Evolutionary conservation across 129 eudicot genomes (phyloP), one percentile per base, ranked within the genome.

Genomic region (Tanacetum coccineum): DNA sequence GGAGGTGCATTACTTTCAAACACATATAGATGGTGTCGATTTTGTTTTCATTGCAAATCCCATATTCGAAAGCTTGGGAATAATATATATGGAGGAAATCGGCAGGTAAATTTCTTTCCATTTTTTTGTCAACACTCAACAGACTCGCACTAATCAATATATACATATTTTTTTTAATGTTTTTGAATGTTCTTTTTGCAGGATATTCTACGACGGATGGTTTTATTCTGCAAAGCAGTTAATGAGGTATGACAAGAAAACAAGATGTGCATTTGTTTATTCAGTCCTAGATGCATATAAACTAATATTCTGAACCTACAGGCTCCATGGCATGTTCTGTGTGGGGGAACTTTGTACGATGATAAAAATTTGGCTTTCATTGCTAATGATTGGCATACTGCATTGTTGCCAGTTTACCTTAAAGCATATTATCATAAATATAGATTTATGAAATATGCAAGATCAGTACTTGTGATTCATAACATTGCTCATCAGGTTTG

Each of bases 361-460:
- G 99, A 94, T 74, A 95, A 95, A 76, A 94, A 94, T 78, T 81
- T 94, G 71, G 99, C 79, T 53, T 94, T 94, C 76, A 82, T 89
- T 67, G 99, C 99, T 63, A 89, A 89, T 74, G 99, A 94, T 74
- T 94, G 99, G 97, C 99, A 94, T 77, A 94, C 99, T 62, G 99
- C 99, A 26, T 71, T 94, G 44, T 75, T 94, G 62, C 96, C 97
- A 3, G 97, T 94, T 51, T 94, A 94, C 74, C 87, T 94, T 13
- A 94, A 94, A 66, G 95, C 99, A 64, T 89, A 94, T 78, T 94
- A 94, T 76, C 96, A 93, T 49, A 93, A 94, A 80, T 76, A 89
- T 58, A 93, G 94, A 64, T 64, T 87, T 32, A 94, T 94, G 99
- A 53, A 78, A 71, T 87, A 89, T 57, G 79, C 99, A 54, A 79